A percentile compares a stretch with the other conserved stretches of the same genome.
Evolutionary conservation across 2,329 filamentous ascomycete species (phyloP).

Genomic region (Sarocladium oryzae): DNA sequence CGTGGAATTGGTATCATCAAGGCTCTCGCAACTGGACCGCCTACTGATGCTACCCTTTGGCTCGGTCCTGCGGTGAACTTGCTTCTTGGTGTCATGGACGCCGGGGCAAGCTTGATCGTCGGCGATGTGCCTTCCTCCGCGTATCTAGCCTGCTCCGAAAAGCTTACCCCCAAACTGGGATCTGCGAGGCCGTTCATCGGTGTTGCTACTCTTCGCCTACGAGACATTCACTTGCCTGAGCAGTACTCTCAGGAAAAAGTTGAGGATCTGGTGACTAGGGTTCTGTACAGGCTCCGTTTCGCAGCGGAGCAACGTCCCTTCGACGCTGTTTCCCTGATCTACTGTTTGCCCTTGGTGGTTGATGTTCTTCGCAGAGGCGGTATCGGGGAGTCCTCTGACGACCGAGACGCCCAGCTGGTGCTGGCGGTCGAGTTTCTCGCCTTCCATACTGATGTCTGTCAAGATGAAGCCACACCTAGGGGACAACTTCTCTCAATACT

Average conservation of each 20-base stretch:
- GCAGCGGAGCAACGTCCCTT: conserved; percentile 91
- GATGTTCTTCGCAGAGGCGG: conserved; percentile 74
- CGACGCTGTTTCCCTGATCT: conserved; percentile 80
- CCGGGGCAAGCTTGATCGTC: conserved; percentile 74
- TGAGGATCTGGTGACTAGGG: conserved; percentile 75
- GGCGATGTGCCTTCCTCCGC: conserved; percentile 72
- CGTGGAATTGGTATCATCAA: conserved; percentile 82
- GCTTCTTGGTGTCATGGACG: conserved; percentile 67
- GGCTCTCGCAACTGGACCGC: conserved; percentile 76
- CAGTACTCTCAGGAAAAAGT: conserved; percentile 74
- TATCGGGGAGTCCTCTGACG: conserved; percentile 65
- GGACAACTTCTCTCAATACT: conserved; percentile 65
- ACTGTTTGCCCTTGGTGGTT: conserved; percentile 77
- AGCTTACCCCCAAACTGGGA: conserved; percentile 68
- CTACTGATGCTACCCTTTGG: conserved; percentile 85
- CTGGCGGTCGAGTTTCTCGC: conserved; percentile 82
- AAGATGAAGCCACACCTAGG: conserved; percentile 69
- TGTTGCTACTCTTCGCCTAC: conserved; percentile 74
- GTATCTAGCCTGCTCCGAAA: conserved; percentile 73
- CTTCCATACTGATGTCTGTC: conserved; percentile 78
- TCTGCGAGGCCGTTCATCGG: conserved; percentile 76
- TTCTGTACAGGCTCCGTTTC: conserved; percentile 86
- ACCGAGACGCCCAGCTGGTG: conserved; percentile 82
- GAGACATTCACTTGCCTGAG: conserved; percentile 66
- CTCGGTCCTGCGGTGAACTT: conserved; percentile 73